Conservation (phyloP, 176 grass and related monocot genomes). For the Paspalum vaginatum region DNA sequence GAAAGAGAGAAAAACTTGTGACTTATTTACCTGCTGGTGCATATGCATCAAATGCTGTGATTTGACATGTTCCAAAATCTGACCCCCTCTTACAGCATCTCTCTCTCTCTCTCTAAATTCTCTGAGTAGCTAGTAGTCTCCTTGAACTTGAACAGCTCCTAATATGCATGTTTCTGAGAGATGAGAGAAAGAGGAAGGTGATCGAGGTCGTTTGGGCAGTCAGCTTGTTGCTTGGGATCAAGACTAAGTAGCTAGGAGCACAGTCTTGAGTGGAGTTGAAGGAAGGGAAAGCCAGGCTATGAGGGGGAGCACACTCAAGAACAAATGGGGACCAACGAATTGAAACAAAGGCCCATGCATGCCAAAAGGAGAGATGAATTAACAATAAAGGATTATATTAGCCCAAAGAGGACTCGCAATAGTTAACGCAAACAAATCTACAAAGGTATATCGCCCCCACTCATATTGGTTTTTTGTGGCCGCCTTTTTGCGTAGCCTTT, state of each 20-base stretch:
- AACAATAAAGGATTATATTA: slow-evolving; percentile 63
- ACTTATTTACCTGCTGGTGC: slow-evolving; percentile 49
- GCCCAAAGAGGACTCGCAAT: slow-evolving; percentile 35
- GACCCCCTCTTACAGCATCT: slow-evolving; percentile 40
- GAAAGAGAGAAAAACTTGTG: slow-evolving; percentile 22
- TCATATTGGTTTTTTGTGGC: slow-evolving; percentile 44
- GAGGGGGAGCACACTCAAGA: slow-evolving; percentile 58
- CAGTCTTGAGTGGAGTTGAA: slow-evolving; percentile 85
- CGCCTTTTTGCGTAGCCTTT: slow-evolving; percentile 53
- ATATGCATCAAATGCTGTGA: slow-evolving; percentile 56
- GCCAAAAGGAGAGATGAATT: slow-evolving; percentile 37
- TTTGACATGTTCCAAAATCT: slow-evolving; percentile 78
- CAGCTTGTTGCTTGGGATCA: slow-evolving; percentile 35
- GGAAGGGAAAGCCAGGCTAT: slow-evolving; percentile 69
- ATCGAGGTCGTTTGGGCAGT: slow-evolving; percentile 1
- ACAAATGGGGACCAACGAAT: slow-evolving; percentile 51
- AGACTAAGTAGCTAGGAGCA: slow-evolving; percentile 33
- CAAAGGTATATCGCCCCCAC: slow-evolving; percentile 52
- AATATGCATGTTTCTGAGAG: slow-evolving; percentile 3
- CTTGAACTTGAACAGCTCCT: slow-evolving; percentile 12
- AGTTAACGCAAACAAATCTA: slow-evolving; percentile 50
- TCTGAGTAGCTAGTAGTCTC: too few species aligned
- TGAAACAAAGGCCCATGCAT: slow-evolving; percentile 51
- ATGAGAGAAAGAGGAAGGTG: background rate
- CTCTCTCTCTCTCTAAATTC: background rate